Evolutionary conservation across 2,329 filamentous ascomycete genomes (phyloP).

Genomic region (Fusarium xylarioides): DNA sequence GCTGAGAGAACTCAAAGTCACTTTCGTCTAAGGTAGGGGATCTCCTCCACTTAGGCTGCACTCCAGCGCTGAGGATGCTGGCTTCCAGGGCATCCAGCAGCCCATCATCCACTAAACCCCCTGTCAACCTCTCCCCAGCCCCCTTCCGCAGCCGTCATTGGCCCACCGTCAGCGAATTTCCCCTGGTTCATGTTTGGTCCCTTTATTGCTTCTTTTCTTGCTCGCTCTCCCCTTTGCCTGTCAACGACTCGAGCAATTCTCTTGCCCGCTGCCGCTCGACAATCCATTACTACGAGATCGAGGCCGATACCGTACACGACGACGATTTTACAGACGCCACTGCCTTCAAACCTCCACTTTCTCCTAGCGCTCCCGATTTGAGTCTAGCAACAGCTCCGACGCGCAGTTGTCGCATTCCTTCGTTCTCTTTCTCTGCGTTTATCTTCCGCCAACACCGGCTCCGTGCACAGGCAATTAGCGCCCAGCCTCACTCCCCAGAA

Average conservation of each 20-base stretch:
- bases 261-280: conserved; percentile 27
- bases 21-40: neutral
- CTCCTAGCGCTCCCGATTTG: conserved; percentile 10
- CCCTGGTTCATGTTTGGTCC: conserved; percentile 23
- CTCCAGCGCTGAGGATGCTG: conserved; percentile 33
- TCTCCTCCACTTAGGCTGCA: neutral
- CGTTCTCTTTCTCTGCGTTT: conserved; percentile 19
- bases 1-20: conserved; percentile 13
- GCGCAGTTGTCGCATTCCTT: conserved; percentile 31
- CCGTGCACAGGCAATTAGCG: conserved; percentile 27
- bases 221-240: conserved; percentile 30
- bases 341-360: neutral
- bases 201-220: conserved; percentile 34
- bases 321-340: neutral
- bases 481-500: conserved; percentile 10
- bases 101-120: conserved; percentile 23
- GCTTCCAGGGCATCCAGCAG: conserved; percentile 35
- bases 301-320: neutral
- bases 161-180: conserved; percentile 27
- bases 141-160: conserved; percentile 27
- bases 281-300: conserved; percentile 10
- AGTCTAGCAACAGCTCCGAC: conserved; percentile 16
- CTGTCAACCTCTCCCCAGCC: conserved; percentile 11
- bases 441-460: conserved; percentile 29
- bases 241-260: conserved; percentile 38